Conservation (phyloP, 345 rosid genomes). For the Pistacia integerrima region DNA sequence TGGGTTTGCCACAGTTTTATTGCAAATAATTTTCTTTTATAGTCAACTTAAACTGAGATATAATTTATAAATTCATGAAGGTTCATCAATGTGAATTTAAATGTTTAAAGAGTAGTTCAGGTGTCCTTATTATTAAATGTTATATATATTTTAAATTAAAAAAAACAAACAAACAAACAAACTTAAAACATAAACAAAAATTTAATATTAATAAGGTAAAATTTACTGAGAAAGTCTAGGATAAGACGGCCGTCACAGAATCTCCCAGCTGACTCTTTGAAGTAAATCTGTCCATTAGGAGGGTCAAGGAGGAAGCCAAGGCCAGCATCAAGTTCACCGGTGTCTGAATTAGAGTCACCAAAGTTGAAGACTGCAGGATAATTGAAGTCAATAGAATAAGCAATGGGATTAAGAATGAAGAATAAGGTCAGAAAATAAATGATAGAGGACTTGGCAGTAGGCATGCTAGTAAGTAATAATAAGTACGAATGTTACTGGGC, state of each 20-base stretch:
- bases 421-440: slow-evolving; percentile 14
- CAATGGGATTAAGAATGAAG: not conserved
- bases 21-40: too few species aligned
- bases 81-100: too few species aligned
- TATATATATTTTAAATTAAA: too few species aligned
- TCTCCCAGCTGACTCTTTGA: slow-evolving; percentile 56
- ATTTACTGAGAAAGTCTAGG: slow-evolving; percentile 36
- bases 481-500: not conserved
- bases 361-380: slow-evolving; percentile 62
- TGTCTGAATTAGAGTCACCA: slow-evolving; percentile 81
- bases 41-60: too few species aligned
- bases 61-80: too few species aligned
- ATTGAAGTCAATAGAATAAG: slow-evolving; percentile 38
- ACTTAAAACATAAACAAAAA: not conserved
- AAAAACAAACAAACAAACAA: too few species aligned
- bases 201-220: not conserved
- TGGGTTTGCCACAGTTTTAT: too few species aligned
- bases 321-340: slow-evolving; percentile 54
- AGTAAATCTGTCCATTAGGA: slow-evolving; percentile 51
- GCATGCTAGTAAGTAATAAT: slow-evolving; percentile 16
- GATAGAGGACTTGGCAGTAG: not conserved
- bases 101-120: too few species aligned
- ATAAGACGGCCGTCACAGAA: slow-evolving; percentile 70
- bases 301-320: slow-evolving; percentile 43
- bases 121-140: too few species aligned